Evolutionary conservation across 169 alveolate genomes (phyloP), one percentile per base, ranked within the genome.

Genomic region (Plasmodium cynomolgi): DNA sequence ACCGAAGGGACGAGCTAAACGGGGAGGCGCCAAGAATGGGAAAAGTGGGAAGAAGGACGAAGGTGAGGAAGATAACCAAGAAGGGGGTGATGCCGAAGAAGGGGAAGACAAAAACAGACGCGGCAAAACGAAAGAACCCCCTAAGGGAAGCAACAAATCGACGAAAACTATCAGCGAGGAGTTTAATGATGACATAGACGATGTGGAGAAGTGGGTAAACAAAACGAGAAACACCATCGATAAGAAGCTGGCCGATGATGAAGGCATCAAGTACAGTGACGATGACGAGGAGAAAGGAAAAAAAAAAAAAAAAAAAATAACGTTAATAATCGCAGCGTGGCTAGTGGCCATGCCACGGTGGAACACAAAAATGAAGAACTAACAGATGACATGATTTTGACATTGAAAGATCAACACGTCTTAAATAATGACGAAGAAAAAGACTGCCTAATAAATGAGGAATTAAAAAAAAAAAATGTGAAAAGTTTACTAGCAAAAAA

Each of bases 321-420:
- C 2, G 81, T 11, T 68, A 68, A 44, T 7, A 44, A 23, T 26
- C 31, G 37, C 37, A 68, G 39, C 77, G 31, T 29, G 41, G n/a
- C n/a, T 68, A 68, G n/a, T 23, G 37, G 54, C 17, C 58, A 56
- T 54, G 84, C 81, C 29, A 86, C 80, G 71, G 93, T 86, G 41
- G 86, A 86, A 86, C 93, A 86, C 44, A 86, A 86, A 77, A 86
- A 75, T 26, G 93, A 86, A 77, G 93, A 86, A 13, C 79, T 86
- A 54, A 54, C 84, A 15, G 85, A 77, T 75, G 81, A 77, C 39
- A 86, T 86, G 86, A 58, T 86, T 58, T 86, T 86, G 44, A 86
- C 93, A 17, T 71, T 86, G 26, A 86, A 86, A 54, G 93, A 86
- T 77, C 31, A 74, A 39, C 54, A 77, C 71, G 39, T 86, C 68